Percentiles rank a stretch among this genome's conserved stretches.
Evolutionary conservation across 2,329 filamentous ascomycete genomes (phyloP).

Genomic region (Aspergillus texensis): DNA sequence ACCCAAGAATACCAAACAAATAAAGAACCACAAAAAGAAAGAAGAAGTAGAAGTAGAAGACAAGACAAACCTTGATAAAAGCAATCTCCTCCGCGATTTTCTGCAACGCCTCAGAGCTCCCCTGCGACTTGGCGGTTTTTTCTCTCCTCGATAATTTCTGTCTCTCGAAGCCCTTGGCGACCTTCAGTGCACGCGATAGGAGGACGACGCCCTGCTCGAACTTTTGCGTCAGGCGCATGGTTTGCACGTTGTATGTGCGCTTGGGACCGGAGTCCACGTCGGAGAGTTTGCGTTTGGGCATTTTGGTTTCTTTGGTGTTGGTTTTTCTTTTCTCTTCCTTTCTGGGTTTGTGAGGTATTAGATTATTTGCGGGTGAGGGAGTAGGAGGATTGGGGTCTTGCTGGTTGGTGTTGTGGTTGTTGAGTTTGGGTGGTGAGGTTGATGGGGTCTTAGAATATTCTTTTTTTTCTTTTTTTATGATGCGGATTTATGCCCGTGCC

Average conservation of each 20-base stretch:
- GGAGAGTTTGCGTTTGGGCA: slow-evolving; percentile 46
- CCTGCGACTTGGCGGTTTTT: slow-evolving; percentile 55
- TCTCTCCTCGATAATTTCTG: slow-evolving; percentile 64
- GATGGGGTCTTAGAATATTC: not conserved
- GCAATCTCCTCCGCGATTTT: slow-evolving; percentile 58
- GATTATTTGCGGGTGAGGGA: not conserved
- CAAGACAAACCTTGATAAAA: slow-evolving; percentile 55
- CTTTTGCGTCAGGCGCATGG: slow-evolving; percentile 46
- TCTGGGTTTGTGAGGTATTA: not conserved
- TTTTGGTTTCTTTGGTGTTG: slow-evolving; percentile 18
- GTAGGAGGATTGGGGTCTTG: not conserved
- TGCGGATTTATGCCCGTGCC: slow-evolving; percentile 6
- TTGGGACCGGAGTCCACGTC: slow-evolving; percentile 29
- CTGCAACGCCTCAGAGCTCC: slow-evolving; percentile 42
- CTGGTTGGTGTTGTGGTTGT: not conserved
- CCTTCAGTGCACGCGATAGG: slow-evolving; percentile 57
- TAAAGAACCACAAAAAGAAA: not conserved
- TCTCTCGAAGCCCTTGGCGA: slow-evolving; percentile 63
- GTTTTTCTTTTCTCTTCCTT: not conserved
- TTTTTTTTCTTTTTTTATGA: not conserved
- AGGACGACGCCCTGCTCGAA: slow-evolving; percentile 54
- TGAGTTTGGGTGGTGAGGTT: too few relatives aligned
- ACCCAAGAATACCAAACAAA: not conserved
- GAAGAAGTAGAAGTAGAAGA: not conserved
- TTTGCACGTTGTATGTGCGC: slow-evolving; percentile 32